Conservation (phyloP, 1,139 yeast genomes). For the Saccharomyces pastorianus region DNA sequence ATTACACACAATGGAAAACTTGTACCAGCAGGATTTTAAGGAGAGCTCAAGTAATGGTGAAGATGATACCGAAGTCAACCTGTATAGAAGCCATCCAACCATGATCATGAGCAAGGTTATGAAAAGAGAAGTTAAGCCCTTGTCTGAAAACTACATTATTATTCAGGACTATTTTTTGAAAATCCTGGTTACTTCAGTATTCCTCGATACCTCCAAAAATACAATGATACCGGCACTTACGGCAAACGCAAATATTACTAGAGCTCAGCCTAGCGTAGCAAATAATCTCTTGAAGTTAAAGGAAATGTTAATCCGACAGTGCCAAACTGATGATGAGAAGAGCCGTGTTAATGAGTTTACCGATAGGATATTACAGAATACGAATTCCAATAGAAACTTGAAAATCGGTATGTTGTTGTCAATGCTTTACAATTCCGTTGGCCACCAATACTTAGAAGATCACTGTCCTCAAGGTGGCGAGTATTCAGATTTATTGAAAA, state of each 20-base stretch:
- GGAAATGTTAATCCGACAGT: slow-evolving; percentile 17
- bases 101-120: no score
- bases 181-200: no score
- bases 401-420: slow-evolving; percentile 23
- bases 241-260: slow-evolving; percentile 17
- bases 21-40: background rate
- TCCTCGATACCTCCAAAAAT: slow-evolving; percentile 22
- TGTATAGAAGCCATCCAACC: no score
- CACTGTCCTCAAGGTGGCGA: slow-evolving; percentile 12
- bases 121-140: no score
- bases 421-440: slow-evolving; percentile 17
- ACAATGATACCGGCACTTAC: slow-evolving; percentile 26
- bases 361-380: slow-evolving; percentile 22
- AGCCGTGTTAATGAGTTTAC: slow-evolving; percentile 21
- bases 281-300: slow-evolving; percentile 19
- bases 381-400: slow-evolving; percentile 16
- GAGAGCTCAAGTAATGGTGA: background rate
- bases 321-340: slow-evolving; percentile 16
- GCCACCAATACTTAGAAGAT: slow-evolving; percentile 19
- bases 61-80: no score
- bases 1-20: background rate
- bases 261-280: slow-evolving; percentile 16
- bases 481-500: slow-evolving; percentile 16
- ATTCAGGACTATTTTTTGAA: no score
- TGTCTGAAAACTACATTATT: no score